Evolutionary conservation across 1,284 basidiomycete species (phyloP).

Genomic region (Farysia itapuensis): DNA sequence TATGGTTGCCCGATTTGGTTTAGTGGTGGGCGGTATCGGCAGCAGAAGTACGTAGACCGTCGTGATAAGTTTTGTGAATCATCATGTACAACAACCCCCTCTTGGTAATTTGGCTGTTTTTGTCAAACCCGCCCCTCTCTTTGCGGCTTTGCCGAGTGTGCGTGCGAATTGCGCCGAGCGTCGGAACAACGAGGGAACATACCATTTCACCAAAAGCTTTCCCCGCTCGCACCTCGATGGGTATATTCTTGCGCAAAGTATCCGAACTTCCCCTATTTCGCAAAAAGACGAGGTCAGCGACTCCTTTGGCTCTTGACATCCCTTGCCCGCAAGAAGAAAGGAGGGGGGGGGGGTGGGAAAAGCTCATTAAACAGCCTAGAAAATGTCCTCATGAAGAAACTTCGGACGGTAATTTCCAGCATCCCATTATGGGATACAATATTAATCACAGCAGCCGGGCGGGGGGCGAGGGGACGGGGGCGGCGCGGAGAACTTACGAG

Average conservation of each 20-base stretch:
- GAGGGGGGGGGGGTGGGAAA: neutral
- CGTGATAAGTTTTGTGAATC: constrained; percentile 47
- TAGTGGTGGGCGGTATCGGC: constrained; percentile 55
- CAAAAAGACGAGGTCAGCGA: neutral
- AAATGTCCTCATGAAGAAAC: constrained; percentile 46
- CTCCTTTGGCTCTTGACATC: neutral
- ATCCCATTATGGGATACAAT: constrained; percentile 32
- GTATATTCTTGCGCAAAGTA: neutral
- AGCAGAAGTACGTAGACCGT: constrained; percentile 53
- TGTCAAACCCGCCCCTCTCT: neutral
- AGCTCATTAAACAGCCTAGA: constrained; percentile 54
- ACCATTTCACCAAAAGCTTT: neutral
- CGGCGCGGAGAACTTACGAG: neutral
- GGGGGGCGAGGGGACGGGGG: neutral
- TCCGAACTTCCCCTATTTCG: neutral
- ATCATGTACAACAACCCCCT: constrained; percentile 11
- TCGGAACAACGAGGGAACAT: neutral
- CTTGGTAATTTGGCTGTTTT: neutral
- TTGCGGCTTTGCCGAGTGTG: neutral
- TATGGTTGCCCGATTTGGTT: constrained; percentile 51
- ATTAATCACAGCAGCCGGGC: constrained; percentile 15
- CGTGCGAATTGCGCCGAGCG: neutral
- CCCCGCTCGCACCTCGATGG: neutral
- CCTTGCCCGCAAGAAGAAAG: neutral
- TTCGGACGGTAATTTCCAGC: constrained; percentile 58